A percentile compares a stretch with the other conserved stretches of the same genome.
These are phyloP conservation scores for Apiospora pterosperma DNA, from an alignment of 2,329 filamentous ascomycete species.

Conservation along the genomic window DNA sequence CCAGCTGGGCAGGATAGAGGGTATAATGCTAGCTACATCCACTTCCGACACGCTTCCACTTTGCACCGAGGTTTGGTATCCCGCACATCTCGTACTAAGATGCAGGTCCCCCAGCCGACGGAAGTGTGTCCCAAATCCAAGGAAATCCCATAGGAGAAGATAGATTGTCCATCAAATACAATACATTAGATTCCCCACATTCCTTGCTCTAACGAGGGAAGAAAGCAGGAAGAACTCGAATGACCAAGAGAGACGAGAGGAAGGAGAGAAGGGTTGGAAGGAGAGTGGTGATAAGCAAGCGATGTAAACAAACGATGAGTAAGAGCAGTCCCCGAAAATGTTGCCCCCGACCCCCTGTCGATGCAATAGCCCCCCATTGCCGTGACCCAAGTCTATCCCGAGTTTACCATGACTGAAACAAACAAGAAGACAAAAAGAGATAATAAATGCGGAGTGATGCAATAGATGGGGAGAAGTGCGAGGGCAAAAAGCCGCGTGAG, in stretches of 20 bases:
- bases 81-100: neutral
- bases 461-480: neutral
- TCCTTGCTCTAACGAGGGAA: neutral
- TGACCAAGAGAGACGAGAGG: neutral
- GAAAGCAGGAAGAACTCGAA: neutral
- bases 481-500: neutral
- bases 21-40: neutral
- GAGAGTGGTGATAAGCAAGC: neutral
- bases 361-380: neutral
- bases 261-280: neutral
- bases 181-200: neutral
- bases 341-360: neutral
- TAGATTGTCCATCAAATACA: neutral
- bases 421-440: neutral
- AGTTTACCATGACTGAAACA: neutral
- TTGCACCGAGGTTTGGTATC: neutral
- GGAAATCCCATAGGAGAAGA: neutral
- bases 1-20: neutral
- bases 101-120: neutral
- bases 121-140: neutral
- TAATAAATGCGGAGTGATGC: constrained; percentile 3
- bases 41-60: neutral
- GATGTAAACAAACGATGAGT: neutral
- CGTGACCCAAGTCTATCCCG: constrained; percentile 3
- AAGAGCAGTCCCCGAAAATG: neutral